Conservation (phyloP, 2,329 filamentous ascomycete species). For the Trichoderma atrobrunneum region DNA sequence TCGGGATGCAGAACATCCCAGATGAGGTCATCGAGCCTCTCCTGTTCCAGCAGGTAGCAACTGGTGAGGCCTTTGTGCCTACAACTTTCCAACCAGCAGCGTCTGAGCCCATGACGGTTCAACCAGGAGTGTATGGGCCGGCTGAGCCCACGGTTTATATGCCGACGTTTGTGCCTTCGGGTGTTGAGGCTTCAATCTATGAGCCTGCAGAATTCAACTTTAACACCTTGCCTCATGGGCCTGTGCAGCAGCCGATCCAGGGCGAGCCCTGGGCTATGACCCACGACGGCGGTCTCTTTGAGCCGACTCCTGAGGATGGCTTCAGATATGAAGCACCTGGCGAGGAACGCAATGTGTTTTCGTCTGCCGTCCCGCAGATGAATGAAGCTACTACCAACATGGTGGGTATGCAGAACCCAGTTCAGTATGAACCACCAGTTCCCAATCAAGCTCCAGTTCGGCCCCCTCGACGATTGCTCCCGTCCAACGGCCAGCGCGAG, state of each 20-base stretch:
- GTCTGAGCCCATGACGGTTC: not conserved
- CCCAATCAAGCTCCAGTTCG: not conserved
- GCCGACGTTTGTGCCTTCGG: not conserved
- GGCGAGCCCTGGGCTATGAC: not conserved
- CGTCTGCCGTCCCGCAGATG: not conserved
- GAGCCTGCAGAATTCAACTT: not conserved
- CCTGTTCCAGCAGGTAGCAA: not conserved
- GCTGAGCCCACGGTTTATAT: not conserved
- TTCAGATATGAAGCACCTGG: not conserved
- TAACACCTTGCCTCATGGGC: not conserved
- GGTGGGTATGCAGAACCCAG: not conserved
- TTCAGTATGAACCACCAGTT: not conserved
- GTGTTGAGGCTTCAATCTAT: not conserved
- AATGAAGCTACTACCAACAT: not conserved
- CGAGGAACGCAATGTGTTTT: not conserved
- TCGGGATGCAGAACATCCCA: not conserved
- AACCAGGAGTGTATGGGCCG: not conserved
- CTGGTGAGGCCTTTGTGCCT: not conserved
- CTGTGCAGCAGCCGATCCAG: not conserved
- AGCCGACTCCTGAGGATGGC: not conserved
- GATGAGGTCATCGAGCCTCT: not conserved
- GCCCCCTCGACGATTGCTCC: not conserved
- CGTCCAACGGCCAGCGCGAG: not conserved
- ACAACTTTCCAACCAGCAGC: not conserved
- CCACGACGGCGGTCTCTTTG: not conserved